These are phyloP conservation scores for Penicillium sp. DNA, from an alignment of 2,329 filamentous ascomycete genomes.

Conservation along the genomic window DNA sequence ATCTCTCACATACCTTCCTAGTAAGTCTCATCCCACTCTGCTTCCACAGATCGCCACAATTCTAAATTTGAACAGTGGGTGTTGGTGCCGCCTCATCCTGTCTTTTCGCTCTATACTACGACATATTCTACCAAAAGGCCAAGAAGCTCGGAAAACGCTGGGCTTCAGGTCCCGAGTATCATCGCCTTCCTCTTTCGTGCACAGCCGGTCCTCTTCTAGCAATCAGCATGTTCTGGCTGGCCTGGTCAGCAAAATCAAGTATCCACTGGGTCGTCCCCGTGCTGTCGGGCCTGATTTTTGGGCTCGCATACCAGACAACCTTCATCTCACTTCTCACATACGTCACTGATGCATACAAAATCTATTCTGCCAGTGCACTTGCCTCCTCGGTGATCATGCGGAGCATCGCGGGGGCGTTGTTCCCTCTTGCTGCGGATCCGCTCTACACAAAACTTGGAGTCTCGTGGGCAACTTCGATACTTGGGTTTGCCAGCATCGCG, in stretches of 20 bases:
- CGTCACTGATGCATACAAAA: conserved; percentile 67
- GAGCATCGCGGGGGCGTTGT: conserved; percentile 55
- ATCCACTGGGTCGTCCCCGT: conserved; percentile 60
- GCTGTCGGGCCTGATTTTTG: conserved; percentile 63
- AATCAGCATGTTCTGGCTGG: conserved; percentile 56
- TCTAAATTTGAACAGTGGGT: conserved; percentile 48
- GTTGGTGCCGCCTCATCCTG: conserved; percentile 62
- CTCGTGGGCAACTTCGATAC: conserved; percentile 44
- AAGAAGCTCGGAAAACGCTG: conserved; percentile 55
- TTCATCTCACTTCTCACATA: conserved; percentile 68
- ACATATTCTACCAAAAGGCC: conserved; percentile 59
- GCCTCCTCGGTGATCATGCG: conserved; percentile 54
- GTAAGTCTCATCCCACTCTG: conserved; percentile 20
- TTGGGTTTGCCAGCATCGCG: conserved; percentile 42
- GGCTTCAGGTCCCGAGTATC: conserved; percentile 59
- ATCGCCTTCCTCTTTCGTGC: conserved; percentile 70
- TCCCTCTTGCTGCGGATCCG: conserved; percentile 53
- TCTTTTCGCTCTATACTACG: conserved; percentile 66
- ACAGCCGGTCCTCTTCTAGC: conserved; percentile 67
- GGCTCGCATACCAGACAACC: conserved; percentile 62
- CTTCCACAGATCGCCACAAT: background rate
- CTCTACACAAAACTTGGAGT: conserved; percentile 44
- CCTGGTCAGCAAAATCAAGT: conserved; percentile 55
- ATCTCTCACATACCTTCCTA: conserved; percentile 69
- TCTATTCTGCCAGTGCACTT: conserved; percentile 61